Conservation (phyloP, 768 basidiomycete genomes). For the Lentinula detonsa region DNA sequence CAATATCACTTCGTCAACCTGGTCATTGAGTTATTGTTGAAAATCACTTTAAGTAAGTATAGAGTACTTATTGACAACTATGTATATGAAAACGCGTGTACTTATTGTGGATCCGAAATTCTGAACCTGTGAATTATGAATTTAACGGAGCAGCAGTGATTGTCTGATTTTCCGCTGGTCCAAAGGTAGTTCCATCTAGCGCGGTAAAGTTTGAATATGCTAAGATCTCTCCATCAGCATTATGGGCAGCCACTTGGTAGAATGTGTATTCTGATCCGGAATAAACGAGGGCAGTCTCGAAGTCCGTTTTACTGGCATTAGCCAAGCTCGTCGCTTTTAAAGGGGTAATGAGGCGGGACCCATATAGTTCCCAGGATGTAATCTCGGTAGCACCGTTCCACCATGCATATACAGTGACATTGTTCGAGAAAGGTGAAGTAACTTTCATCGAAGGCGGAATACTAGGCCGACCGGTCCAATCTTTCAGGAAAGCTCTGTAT, state of each 20-base stretch:
- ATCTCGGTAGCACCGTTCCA: constrained; percentile 2
- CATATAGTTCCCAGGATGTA: background rate
- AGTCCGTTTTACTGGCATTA: background rate
- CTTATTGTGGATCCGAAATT: background rate
- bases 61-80: too few species aligned
- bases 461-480: background rate
- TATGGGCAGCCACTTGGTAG: background rate
- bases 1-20: too few species aligned
- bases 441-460: background rate
- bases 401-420: background rate
- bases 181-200: background rate
- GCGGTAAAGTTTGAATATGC: background rate
- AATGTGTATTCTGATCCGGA: background rate
- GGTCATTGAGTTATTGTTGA: too few species aligned
- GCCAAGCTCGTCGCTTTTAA: background rate
- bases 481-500: background rate
- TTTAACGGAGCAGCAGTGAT: background rate
- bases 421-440: background rate
- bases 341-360: background rate
- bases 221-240: background rate
- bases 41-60: too few species aligned
- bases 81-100: background rate
- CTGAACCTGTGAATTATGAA: background rate
- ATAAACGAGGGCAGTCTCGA: background rate
- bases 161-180: background rate